A percentile compares a stretch with the other conserved stretches of the same genome.
phyloP scores from a whole-genome alignment of 1,139 yeast genomes.

The Debaryomyces fabryi region DNA sequence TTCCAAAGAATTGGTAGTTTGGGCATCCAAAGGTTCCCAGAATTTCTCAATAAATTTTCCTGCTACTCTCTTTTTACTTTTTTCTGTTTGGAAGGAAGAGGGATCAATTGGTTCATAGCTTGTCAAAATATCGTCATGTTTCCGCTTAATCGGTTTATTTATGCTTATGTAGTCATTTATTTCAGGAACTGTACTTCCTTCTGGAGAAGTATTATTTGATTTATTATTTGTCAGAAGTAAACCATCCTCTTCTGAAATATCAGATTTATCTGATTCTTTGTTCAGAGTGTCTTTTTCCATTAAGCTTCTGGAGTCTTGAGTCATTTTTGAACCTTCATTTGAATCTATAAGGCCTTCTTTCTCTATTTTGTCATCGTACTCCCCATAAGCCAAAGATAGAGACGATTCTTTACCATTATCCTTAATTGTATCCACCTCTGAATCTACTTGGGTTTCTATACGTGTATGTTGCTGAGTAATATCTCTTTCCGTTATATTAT shows the following conservation, averaged over 20 bases:
- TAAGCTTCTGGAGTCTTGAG: background rate
- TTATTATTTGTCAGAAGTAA: background rate
- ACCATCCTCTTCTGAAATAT: background rate
- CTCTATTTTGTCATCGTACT: background rate
- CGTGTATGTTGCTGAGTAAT: background rate
- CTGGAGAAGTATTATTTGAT: background rate
- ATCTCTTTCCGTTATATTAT: background rate
- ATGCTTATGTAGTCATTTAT: background rate
- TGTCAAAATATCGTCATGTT: background rate
- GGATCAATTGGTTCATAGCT: constrained; percentile 17
- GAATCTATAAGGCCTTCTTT: background rate
- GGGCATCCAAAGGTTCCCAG: constrained; percentile 37
- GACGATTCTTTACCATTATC: background rate
- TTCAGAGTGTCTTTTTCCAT: background rate
- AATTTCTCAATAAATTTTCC: constrained; percentile 35
- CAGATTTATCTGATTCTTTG: background rate
- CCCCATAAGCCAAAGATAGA: background rate
- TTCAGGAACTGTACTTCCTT: background rate
- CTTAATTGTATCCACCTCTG: background rate
- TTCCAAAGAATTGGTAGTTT: constrained; percentile 26
- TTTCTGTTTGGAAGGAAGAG: constrained; percentile 17
- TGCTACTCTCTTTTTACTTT: constrained; percentile 25
- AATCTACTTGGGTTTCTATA: background rate
- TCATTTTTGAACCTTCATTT: background rate
- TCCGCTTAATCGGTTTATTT: constrained; percentile 1